phyloP scores from a whole-genome alignment of 2,329 filamentous ascomycete genomes.

The Colletotrichum paranaense region DNA sequence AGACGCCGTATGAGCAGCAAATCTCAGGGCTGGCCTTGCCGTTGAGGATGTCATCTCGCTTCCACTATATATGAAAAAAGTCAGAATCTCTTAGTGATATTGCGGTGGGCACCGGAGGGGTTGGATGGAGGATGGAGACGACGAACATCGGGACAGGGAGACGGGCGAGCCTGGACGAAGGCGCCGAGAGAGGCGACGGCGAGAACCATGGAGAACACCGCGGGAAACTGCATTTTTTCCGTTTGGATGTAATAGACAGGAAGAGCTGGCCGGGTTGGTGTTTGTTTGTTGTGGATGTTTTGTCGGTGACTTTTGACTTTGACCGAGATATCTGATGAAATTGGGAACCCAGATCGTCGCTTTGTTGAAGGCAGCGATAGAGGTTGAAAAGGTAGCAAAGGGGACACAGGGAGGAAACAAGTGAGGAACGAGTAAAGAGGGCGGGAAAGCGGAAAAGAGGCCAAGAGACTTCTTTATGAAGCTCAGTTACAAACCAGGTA shows the following conservation, averaged over 20 bases:
- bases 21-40: constrained; percentile 59
- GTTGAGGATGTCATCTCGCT: constrained; percentile 57
- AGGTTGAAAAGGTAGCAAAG: neutral
- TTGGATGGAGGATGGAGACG: neutral
- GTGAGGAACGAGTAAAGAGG: neutral
- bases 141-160: constrained; percentile 53
- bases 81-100: constrained; percentile 27
- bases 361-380: neutral
- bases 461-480: neutral
- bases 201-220: constrained; percentile 39
- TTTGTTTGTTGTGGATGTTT: neutral
- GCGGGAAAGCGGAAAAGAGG: neutral
- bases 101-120: neutral
- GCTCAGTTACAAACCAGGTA: neutral
- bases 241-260: neutral
- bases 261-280: neutral
- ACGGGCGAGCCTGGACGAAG: constrained; percentile 45
- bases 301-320: neutral
- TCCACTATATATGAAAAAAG: constrained; percentile 39
- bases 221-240: constrained; percentile 41
- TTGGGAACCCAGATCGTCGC: neutral
- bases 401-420: neutral
- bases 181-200: constrained; percentile 41
- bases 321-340: neutral
- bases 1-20: constrained; percentile 66